A percentile compares a stretch with the other conserved stretches of the same genome.
phyloP scores from a whole-genome alignment of 75 land plant genomes.

The Azolla pinnata region DNA sequence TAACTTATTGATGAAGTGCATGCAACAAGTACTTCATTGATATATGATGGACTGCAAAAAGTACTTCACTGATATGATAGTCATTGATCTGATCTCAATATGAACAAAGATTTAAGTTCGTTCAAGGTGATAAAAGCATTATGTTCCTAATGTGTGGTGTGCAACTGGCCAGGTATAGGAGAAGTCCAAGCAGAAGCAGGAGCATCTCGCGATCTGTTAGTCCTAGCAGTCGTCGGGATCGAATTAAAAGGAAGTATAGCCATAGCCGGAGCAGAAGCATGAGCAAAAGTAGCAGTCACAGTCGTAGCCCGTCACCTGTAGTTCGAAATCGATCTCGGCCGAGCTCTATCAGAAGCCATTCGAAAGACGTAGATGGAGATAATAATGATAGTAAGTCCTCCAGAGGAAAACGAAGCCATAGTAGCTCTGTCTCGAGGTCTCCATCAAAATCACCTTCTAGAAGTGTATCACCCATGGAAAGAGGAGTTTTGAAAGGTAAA shows the following conservation, averaged over 20 bases:
- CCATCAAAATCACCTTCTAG: conserved; percentile 14
- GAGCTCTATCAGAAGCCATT: conserved; percentile 34
- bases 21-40: too few relatives aligned
- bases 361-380: conserved; percentile 30
- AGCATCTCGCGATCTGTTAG: conserved; percentile 11
- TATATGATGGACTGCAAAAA: too few relatives aligned
- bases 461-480: conserved; percentile 15
- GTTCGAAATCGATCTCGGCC: conserved; percentile 25
- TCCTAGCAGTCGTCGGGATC: conserved; percentile 11
- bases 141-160: too few relatives aligned
- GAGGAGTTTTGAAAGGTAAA: conserved; percentile 14
- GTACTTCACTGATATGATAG: neutral
- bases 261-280: neutral
- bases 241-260: conserved; percentile 3
- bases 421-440: conserved; percentile 35
- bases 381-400: conserved; percentile 33
- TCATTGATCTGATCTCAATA: conserved; percentile 25
- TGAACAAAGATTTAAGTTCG: too few relatives aligned
- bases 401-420: conserved; percentile 30
- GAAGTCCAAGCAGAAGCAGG: conserved; percentile 51
- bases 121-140: too few relatives aligned
- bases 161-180: conserved; percentile 55
- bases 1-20: too few relatives aligned
- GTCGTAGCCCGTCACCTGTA: conserved; percentile 7
- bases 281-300: conserved; percentile 17